Conservation (phyloP, 2,329 filamentous ascomycete species). For the Lachnellula arida region DNA sequence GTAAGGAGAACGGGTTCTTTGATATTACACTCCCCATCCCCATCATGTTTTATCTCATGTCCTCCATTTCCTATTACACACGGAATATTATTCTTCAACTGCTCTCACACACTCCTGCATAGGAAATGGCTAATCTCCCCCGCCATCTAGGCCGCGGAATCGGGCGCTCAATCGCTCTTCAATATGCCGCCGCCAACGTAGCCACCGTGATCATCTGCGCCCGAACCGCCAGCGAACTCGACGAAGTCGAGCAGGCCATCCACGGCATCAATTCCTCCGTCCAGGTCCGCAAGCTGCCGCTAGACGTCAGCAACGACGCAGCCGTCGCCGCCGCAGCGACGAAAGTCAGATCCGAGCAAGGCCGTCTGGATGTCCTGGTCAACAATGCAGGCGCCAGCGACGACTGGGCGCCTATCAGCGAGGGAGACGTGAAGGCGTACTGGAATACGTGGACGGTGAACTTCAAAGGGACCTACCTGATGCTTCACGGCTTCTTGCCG, state of each 20-base stretch:
- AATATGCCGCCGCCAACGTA: conserved; percentile 71
- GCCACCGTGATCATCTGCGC: conserved; percentile 9
- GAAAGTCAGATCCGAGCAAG: conserved; percentile 6
- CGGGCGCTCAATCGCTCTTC: conserved; percentile 46
- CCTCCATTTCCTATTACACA: too few species aligned
- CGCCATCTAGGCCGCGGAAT: conserved; percentile 59
- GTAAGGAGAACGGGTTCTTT: not conserved
- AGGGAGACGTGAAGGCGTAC: conserved; percentile 39
- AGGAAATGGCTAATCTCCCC: not conserved
- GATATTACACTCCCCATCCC: too few species aligned
- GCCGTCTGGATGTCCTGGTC: conserved; percentile 37
- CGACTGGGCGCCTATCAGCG: conserved; percentile 31
- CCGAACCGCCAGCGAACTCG: conserved; percentile 7
- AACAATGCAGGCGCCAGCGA: conserved; percentile 41
- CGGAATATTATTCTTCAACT: too few species aligned
- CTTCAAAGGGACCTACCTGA: conserved; percentile 43
- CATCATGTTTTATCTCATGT: too few species aligned
- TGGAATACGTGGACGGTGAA: conserved; percentile 45
- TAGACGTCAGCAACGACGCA: conserved; percentile 6
- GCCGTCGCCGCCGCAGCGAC: conserved; percentile 3
- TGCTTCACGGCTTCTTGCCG: conserved; percentile 43
- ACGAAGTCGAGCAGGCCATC: conserved; percentile 1
- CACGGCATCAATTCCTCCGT: not conserved
- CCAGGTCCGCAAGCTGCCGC: conserved; percentile 3
- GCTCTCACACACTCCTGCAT: too few species aligned